Evolutionary conservation across 768 basidiomycete genomes (phyloP).

Genomic region (Mycena venus): DNA sequence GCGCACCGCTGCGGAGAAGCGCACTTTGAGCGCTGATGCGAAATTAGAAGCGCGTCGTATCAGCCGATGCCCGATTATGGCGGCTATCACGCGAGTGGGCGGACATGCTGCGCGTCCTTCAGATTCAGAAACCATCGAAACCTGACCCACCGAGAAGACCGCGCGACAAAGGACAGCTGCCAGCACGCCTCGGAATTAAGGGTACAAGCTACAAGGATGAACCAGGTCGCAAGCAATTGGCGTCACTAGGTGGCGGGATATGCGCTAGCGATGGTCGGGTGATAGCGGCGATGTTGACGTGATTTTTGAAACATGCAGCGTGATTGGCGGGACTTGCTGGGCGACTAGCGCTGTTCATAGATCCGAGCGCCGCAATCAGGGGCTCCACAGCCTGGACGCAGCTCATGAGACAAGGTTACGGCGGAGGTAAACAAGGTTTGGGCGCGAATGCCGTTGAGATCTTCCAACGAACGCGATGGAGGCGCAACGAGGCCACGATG

Average conservation of each 20-base stretch:
- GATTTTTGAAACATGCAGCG: slow-evolving; percentile 13
- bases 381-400: background rate
- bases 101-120: background rate
- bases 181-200: background rate
- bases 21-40: slow-evolving; percentile 28
- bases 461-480: slow-evolving; percentile 4
- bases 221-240: background rate
- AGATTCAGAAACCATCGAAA: slow-evolving; percentile 18
- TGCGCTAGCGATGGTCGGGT: slow-evolving; percentile 8
- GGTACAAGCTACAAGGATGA: background rate
- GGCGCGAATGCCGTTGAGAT: slow-evolving; percentile 6
- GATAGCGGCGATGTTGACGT: slow-evolving; percentile 24
- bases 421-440: slow-evolving; percentile 29
- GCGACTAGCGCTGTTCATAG: slow-evolving; percentile 25
- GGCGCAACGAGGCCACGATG: slow-evolving; percentile 9
- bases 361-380: slow-evolving; percentile 15
- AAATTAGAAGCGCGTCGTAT: slow-evolving; percentile 28
- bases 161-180: background rate
- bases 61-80: slow-evolving; percentile 19
- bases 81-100: slow-evolving; percentile 26
- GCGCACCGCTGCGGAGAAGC: slow-evolving; percentile 26
- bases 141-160: background rate
- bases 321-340: slow-evolving; percentile 25
- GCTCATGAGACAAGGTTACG: slow-evolving; percentile 7
- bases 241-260: slow-evolving; percentile 6